These are phyloP conservation scores for Lyophyllum shimeji DNA, from an alignment of 768 basidiomycete species.

Conservation along the genomic window DNA sequence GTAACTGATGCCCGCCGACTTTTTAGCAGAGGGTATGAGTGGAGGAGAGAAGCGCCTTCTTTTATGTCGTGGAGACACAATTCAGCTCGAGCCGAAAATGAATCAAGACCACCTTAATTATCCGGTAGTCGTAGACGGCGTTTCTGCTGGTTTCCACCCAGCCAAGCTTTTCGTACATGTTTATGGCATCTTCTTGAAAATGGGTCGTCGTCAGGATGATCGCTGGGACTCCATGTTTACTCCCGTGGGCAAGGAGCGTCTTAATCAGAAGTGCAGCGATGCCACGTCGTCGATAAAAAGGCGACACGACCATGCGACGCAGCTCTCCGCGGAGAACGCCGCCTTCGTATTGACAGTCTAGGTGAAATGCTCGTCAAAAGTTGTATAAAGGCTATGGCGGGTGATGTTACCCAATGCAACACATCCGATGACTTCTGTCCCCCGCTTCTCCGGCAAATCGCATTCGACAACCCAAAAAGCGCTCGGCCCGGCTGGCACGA, in stretches of 20 bases:
- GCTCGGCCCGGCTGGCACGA: constrained; percentile 10
- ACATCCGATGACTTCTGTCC: constrained; percentile 18
- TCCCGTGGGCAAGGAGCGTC: constrained; percentile 7
- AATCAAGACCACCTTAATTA: not conserved
- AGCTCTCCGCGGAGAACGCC: constrained; percentile 5
- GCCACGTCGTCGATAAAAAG: constrained; percentile 11
- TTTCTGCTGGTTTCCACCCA: constrained; percentile 13
- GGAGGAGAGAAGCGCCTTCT: not conserved
- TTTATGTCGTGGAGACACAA: not conserved
- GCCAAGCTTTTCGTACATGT: constrained; percentile 15
- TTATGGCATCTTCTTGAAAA: constrained; percentile 7
- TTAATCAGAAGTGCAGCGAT: constrained; percentile 9
- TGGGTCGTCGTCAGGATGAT: constrained; percentile 3
- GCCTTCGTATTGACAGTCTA: constrained; percentile 9
- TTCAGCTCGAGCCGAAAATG: constrained; percentile 1
- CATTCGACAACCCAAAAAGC: constrained; percentile 25
- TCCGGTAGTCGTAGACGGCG: not conserved
- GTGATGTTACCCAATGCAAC: constrained; percentile 19
- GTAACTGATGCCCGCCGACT: not conserved
- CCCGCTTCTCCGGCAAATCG: constrained; percentile 8
- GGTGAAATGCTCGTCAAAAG: not conserved
- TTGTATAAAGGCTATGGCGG: too few species aligned
- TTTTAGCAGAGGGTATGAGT: not conserved
- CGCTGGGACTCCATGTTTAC: not conserved
- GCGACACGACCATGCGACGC: constrained; percentile 15